A percentile compares a stretch with the other conserved stretches of the same genome.
Evolutionary conservation across 768 basidiomycete species (phyloP).

Genomic region (Boletellus emodensis): DNA sequence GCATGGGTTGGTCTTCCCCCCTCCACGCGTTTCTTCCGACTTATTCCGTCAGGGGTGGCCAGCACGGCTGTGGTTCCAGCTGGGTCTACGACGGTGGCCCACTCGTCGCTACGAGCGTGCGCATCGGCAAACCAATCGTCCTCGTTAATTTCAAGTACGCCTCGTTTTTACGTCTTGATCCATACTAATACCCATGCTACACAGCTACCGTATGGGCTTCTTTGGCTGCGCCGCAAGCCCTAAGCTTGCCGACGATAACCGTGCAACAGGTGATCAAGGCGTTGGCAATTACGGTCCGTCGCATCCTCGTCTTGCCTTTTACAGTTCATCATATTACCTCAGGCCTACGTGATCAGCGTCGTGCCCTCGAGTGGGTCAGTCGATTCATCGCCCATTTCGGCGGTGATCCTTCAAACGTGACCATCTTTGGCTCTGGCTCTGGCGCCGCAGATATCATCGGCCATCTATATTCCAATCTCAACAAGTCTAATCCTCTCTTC

Average conservation of each 20-base stretch:
- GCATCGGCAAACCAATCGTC: conserved; percentile 60
- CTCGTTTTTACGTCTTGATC: conserved; percentile 15
- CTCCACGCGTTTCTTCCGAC: conserved; percentile 9
- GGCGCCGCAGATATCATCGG: conserved; percentile 54
- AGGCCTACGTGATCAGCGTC: conserved; percentile 65
- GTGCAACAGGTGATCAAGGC: conserved; percentile 58
- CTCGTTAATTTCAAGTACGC: conserved; percentile 74
- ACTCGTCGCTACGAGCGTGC: conserved; percentile 64
- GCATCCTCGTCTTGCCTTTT: not conserved
- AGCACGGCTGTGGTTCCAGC: conserved; percentile 68
- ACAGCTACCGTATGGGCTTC: conserved; percentile 71
- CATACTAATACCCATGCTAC: conserved; percentile 8
- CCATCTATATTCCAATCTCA: conserved; percentile 61
- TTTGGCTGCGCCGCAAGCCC: conserved; percentile 72
- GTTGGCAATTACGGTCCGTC: conserved; percentile 72
- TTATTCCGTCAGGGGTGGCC: conserved; percentile 53
- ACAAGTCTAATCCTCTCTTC: conserved; percentile 59
- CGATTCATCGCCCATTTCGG: conserved; percentile 60
- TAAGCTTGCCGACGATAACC: conserved; percentile 65
- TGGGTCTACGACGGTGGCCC: conserved; percentile 77
- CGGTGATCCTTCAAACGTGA: conserved; percentile 53
- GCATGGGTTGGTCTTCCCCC: conserved; percentile 58
- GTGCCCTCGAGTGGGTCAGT: conserved; percentile 61
- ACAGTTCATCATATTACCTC: conserved; percentile 1
- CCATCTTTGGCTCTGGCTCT: conserved; percentile 39